Base-by-base conservation (phyloP, 225 moss, liverwort and hornwort genomes). In the Thuidium tamariscinum region DNA sequence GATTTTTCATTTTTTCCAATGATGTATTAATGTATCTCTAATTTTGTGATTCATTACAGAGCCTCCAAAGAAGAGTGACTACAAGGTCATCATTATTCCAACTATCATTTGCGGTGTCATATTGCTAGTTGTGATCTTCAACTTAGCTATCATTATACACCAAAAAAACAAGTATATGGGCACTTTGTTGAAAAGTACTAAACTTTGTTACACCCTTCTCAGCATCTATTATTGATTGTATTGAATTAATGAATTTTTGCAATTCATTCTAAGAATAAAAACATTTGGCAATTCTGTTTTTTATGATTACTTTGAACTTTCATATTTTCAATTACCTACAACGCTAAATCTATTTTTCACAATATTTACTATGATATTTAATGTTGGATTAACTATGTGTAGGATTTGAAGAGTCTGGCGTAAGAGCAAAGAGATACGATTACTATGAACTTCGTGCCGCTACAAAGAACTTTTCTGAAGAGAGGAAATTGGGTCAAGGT, bases 401-500 rank as follows among this genome's bases (percentile, higher is more conserved):
- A 92, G 92, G 44, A 39, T 74, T 90, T 61, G 82, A 89, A 16
- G 86, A 74, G 18, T 81, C 80, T 8, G 90, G 73, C 9, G 83
- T 92, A 29, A 80, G 83, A 56, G 75, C 90, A 11, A 88, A 85
- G 80, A 80, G 69, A 84, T 90, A 72, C 79, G 81, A 83, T 1
- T 88, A 92, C 72, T 71, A 36, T 81, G 86, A 88, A 46, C 86
- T 90, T 57, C 86, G 88, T 5, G 22, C 69, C 77, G 92, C 90
- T 27, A 92, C 92, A 8, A 86, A 51, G 37, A 86, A 92, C 37
- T 92, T 90, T n/a, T 73, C 87, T 20, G 68, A 59, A 41, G 77
- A 86, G 46, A 90, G 25, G 39, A 92, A 84, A 60, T 21, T 92
- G 46, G 91, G 91, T 11, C 76, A 86, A 77, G 91, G 91, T 64